phyloP scores from a whole-genome alignment of 495 filamentous ascomycete genomes.

The Zalerion maritima region DNA sequence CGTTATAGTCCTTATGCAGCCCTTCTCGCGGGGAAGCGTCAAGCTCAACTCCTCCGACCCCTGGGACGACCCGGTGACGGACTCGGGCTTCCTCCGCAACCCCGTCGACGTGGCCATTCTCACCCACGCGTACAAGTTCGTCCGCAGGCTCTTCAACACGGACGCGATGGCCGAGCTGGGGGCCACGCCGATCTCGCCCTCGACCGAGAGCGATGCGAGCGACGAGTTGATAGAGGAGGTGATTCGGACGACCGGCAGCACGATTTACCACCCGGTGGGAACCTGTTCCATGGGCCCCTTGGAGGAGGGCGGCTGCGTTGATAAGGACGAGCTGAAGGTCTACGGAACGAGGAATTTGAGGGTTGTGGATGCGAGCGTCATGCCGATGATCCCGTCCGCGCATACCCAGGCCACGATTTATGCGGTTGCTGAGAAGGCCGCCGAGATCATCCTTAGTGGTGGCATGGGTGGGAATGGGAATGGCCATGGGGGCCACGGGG shows the following conservation, averaged over 20 bases:
- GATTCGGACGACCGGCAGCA: constrained; percentile 4
- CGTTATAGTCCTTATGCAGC: constrained; percentile 13
- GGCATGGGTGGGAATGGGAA: too few relatives aligned
- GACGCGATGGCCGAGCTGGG: constrained; percentile 6
- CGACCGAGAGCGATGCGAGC: constrained; percentile 10
- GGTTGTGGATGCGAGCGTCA: constrained; percentile 38
- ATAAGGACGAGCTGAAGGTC: constrained; percentile 33
- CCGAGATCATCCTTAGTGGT: constrained; percentile 36
- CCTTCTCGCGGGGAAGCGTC: constrained; percentile 30
- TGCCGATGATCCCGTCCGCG: constrained; percentile 28
- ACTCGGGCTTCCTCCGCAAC: constrained; percentile 17
- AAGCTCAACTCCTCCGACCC: constrained; percentile 23
- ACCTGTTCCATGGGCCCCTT: constrained; percentile 29
- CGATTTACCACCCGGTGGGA: constrained; percentile 16
- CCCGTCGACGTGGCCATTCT: constrained; percentile 20
- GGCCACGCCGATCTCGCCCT: constrained; percentile 1
- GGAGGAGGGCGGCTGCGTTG: constrained; percentile 31
- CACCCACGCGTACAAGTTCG: constrained; percentile 8
- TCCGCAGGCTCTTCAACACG: constrained; percentile 8
- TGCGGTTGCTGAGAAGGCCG: constrained; percentile 41
- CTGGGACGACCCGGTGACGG: constrained; percentile 17
- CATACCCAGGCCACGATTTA: constrained; percentile 34
- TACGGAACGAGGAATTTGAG: constrained; percentile 33
- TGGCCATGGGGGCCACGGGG: too few relatives aligned
- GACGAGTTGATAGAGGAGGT: constrained; percentile 12